Percentiles rank a stretch among this genome's conserved stretches.
These are phyloP conservation scores for Dimocarpus longan DNA, from an alignment of 345 rosid species.

Conservation along the genomic window DNA sequence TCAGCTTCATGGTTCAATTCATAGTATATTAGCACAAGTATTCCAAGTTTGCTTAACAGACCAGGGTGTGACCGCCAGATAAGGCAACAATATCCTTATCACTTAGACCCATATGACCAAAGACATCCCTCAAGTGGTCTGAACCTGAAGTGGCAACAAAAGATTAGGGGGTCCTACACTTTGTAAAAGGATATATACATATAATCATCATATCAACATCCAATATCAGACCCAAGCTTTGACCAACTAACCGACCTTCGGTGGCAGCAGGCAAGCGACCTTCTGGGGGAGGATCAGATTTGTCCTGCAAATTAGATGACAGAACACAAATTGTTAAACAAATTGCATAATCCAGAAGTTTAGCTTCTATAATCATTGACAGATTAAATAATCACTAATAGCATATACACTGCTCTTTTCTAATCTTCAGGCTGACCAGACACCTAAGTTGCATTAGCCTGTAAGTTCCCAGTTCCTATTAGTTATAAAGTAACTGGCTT, in stretches of 20 bases:
- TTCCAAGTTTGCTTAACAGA: slow-evolving; percentile 17
- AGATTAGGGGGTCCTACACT: background rate
- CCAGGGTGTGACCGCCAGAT: slow-evolving; percentile 93
- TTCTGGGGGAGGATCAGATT: slow-evolving; percentile 77
- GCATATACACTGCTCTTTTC: too few species aligned
- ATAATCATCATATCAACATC: background rate
- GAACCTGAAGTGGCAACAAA: slow-evolving; percentile 45
- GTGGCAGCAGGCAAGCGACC: slow-evolving; percentile 91
- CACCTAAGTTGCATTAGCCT: background rate
- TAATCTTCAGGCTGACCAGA: too few species aligned
- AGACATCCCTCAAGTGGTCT: slow-evolving; percentile 81
- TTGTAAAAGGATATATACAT: background rate
- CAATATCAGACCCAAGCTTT: background rate
- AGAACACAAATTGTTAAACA: background rate
- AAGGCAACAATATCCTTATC: slow-evolving; percentile 85
- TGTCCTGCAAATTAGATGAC: slow-evolving; percentile 55
- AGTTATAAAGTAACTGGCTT: background rate
- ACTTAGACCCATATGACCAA: slow-evolving; percentile 84
- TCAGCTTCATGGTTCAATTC: background rate
- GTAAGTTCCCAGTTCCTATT: background rate
- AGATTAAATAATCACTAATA: background rate
- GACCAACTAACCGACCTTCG: slow-evolving; percentile 45
- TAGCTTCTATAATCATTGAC: background rate
- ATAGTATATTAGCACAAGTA: background rate
- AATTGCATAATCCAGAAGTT: background rate